Evolutionary conservation across 352 stramenopile genomes (phyloP).

Genomic region (Globisporangium barbulae): DNA sequence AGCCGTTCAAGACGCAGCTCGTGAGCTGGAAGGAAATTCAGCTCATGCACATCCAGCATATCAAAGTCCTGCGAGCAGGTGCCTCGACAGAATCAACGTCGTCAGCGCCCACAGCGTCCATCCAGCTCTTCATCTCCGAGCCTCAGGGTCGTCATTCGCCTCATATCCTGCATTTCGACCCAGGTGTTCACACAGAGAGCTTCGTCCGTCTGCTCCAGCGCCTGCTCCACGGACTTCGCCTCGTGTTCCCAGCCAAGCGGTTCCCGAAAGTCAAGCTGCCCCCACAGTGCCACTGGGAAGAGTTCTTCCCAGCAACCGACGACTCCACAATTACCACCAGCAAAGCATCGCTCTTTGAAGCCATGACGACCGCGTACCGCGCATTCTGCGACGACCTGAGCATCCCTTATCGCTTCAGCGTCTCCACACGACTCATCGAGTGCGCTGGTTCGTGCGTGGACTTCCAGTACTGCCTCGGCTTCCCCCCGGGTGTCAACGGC

Average conservation of each 20-base stretch:
- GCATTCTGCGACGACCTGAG: constrained; percentile 61
- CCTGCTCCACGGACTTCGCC: constrained; percentile 36
- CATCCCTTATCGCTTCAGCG: constrained; percentile 43
- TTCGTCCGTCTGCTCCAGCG: constrained; percentile 55
- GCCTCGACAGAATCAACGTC: constrained; percentile 2
- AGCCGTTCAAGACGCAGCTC: constrained; percentile 36
- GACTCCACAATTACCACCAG: neutral
- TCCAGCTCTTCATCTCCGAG: constrained; percentile 27
- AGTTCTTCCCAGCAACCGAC: constrained; percentile 33
- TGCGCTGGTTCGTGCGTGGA: constrained; percentile 51
- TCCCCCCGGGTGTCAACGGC: constrained; percentile 27
- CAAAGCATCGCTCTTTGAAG: constrained; percentile 20
- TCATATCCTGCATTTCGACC: constrained; percentile 46
- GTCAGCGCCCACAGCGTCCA: constrained; percentile 23
- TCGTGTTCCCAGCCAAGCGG: constrained; percentile 41
- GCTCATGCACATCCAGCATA: constrained; percentile 39
- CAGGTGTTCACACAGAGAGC: constrained; percentile 48
- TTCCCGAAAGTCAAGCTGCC: constrained; percentile 33
- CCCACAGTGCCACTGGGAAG: constrained; percentile 43
- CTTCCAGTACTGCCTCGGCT: constrained; percentile 60
- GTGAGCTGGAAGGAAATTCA: constrained; percentile 33
- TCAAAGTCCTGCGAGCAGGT: constrained; percentile 30
- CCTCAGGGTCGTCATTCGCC: neutral
- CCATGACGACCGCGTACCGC: constrained; percentile 46
- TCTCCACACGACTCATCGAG: constrained; percentile 44